A percentile compares a stretch with the other conserved stretches of the same genome.
phyloP scores from a whole-genome alignment of 345 rosid species.

The Clarkia xantiana region DNA sequence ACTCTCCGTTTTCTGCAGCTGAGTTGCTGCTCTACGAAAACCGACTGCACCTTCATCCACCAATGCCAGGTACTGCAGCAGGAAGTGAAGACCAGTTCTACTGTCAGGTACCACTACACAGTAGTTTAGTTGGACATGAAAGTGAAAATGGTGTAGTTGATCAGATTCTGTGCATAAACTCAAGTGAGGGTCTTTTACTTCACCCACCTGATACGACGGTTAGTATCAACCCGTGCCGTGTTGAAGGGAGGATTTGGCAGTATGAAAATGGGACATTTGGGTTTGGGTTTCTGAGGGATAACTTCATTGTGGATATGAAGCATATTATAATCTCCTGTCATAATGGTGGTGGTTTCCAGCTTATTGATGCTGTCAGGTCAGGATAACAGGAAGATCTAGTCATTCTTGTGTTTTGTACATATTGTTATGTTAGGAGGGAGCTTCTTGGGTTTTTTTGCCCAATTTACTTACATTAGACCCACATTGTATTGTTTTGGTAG shows the following conservation, averaged over 20 bases:
- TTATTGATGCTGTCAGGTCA: too few relatives aligned
- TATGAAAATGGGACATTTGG: conserved; percentile 61
- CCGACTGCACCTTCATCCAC: conserved; percentile 26
- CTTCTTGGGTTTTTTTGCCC: too few relatives aligned
- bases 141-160: conserved; percentile 25
- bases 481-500: too few relatives aligned
- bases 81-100: conserved; percentile 10
- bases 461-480: too few relatives aligned
- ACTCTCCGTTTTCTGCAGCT: conserved; percentile 36
- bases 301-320: conserved; percentile 47
- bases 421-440: neutral
- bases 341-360: too few relatives aligned
- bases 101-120: neutral
- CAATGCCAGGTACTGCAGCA: conserved; percentile 6
- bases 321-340: conserved; percentile 14
- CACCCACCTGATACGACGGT: too few relatives aligned
- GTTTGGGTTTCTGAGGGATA: conserved; percentile 66
- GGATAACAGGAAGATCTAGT: too few relatives aligned
- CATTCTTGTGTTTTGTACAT: conserved; percentile 6
- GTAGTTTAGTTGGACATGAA: too few relatives aligned
- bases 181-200: conserved; percentile 14
- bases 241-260: conserved; percentile 81
- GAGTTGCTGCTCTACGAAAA: conserved; percentile 41
- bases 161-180: conserved; percentile 42
- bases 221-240: conserved; percentile 19